Percentiles rank a stretch among this genome's conserved stretches.
Evolutionary conservation across 2,329 filamentous ascomycete species (phyloP).

Genomic region (Fusarium piperis): DNA sequence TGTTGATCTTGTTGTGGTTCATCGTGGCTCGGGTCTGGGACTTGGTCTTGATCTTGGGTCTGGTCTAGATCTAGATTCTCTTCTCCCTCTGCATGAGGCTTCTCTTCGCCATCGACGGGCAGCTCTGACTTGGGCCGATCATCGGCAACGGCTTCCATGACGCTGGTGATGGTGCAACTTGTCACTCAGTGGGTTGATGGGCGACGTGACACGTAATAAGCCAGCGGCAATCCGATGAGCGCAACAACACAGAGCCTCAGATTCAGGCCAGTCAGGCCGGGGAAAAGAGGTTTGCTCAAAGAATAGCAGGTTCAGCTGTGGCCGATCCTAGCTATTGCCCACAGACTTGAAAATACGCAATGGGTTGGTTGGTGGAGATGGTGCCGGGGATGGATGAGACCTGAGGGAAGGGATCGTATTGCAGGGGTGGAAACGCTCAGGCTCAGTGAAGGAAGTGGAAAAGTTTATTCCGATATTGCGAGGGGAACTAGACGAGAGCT

Average conservation of each 20-base stretch:
- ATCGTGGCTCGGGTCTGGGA: slow-evolving; percentile 5
- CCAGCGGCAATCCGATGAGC: neutral
- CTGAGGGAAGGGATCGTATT: slow-evolving; percentile 10
- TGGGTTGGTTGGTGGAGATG: slow-evolving; percentile 10
- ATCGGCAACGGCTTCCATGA: slow-evolving; percentile 19
- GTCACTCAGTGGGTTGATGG: neutral
- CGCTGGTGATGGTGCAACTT: neutral
- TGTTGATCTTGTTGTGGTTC: slow-evolving; percentile 5
- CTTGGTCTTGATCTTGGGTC: slow-evolving; percentile 13
- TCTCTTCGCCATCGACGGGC: slow-evolving; percentile 5
- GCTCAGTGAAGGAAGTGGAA: neutral
- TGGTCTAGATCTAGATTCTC: slow-evolving; percentile 7
- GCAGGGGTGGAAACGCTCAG: slow-evolving; percentile 18
- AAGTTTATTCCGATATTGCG: neutral
- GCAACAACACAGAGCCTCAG: neutral
- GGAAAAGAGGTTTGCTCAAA: neutral
- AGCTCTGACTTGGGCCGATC: slow-evolving; percentile 8
- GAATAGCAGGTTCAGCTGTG: neutral
- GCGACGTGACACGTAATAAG: neutral
- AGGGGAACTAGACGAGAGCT: neutral
- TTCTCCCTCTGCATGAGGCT: neutral
- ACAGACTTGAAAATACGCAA: slow-evolving; percentile 11
- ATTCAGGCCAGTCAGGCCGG: neutral
- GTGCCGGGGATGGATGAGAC: slow-evolving; percentile 13
- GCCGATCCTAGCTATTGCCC: slow-evolving; percentile 3